Evolutionary conservation across 129 eudicot genomes (phyloP), one percentile per base, ranked within the genome.

Genomic region (Silybum marianum): DNA sequence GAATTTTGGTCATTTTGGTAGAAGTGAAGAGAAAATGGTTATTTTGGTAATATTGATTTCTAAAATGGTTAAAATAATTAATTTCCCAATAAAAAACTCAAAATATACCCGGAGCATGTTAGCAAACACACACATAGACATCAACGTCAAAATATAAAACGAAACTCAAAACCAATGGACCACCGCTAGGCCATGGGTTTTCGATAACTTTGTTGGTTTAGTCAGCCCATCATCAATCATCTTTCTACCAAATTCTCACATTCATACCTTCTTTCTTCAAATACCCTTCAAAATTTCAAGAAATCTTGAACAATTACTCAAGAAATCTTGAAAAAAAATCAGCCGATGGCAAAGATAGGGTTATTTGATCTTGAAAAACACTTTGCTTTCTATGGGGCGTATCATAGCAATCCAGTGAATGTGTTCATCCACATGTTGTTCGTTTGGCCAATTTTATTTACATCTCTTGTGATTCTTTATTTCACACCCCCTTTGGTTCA

Each of bases 331-430:
- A 23, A 51, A 32, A 26, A 62, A 46, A 44, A 54, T 12, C 25
- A 51, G 4, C 12, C 8, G 18, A 84, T 85, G 87, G 83, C 69
- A 42, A 89, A 85, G 38, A 84, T 91, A 84, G 98, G 90, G 25
- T 74, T 91, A 84, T 91, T 96, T 70, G 95, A 96, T 88, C 92
- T 96, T 74, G 98, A 96, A 77, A 85, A 89, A 12, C 95, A 95
- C 69, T 96, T 89, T 78, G 95, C 98, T 39, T 93, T 96, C 74
- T 90, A 96, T 72, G 99, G 97, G n/a, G 93, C 99, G 54, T 93
- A 91, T 80, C 99, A 95, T 80, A 91, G 89, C 88, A 95, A 95
- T 92, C 95, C 93, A 48, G 84, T 91, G 10, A 96, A 96, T 51
- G 80, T 93, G 4, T 81, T 90, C 60, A 87, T 96, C 6, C 99